Evolutionary conservation across 2,329 filamentous ascomycete species (phyloP), one percentile per base, ranked within the genome.

Genomic region (Penicillium crustosum): DNA sequence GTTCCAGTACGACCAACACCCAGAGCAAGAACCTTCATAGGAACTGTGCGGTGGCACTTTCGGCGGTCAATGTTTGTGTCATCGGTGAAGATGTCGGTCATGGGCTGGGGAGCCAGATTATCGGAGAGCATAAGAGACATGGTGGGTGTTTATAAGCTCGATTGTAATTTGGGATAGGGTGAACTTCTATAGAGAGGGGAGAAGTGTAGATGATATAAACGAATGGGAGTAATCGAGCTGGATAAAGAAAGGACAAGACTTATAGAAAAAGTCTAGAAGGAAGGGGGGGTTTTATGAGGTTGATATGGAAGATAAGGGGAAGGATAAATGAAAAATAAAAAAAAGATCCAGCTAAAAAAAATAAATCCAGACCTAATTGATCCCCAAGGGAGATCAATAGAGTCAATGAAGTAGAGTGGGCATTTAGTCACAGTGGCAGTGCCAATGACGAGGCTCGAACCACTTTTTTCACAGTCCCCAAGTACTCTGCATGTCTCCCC

Each of bases 1-100:
- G 88, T 90, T 68, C 88, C 88, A 9, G 88, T 91, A 61, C 88
- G 82, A 55, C 86, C 86, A 19, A 90, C 80, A 45, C 88, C 88
- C 0, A 91, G 81, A 47, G 87, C 83, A 35, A 91, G 83, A 47
- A 91, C 85, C 70, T 85, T 85, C 88, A 91, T 90, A 35, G 88
- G 88, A 51, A 89, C 86, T 33, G 79, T 83, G 55, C 88, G 85
- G 58, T 80, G 82, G 73, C 86, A 87, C 78, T 86, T 77, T 64
- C 85, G 80, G 49, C 85, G 80, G 74, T 91, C 85, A 72, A 90
- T 88, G 68, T 86, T 83, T 42, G 86, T 89, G 69, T 89, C 86
- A 63, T 73, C 77, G 52, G 86, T 89, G 75, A 88, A 78, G 61
- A 78, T 61, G 63, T 78, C 76, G 23, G 76, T 78, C 41, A 65